Base-by-base conservation (phyloP, 2,329 filamentous ascomycete genomes). In the Cordyceps tenuipes region DNA sequence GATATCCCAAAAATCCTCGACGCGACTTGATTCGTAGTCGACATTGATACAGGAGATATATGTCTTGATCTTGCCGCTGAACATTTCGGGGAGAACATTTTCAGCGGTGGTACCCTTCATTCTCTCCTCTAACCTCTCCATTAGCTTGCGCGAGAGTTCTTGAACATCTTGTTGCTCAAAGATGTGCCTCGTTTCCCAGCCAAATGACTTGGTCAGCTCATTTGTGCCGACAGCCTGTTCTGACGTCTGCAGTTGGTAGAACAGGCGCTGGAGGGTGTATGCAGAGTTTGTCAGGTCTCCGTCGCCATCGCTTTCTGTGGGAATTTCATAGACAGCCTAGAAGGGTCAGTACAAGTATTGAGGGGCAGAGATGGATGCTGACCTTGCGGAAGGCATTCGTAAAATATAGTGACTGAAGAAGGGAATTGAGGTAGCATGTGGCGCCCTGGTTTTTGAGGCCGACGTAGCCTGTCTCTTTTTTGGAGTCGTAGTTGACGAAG, bases 111-210 rank as follows among this genome's bases (percentile, higher is more conserved):
- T 97, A 50, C 91, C 93, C 75, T 99, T 99, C 95, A 99, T 99
- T 71, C 90, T 93, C 69, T 94, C 89, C 71, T 99, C 95, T 76
- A 99, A 87, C 62, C 90, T 87, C 74, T 99, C 94, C 89, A 99
- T 99, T 63, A 99, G 80, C 72, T 97, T 96, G 61, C 95, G 85
- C 39, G 92, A 97, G 39, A 99, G 79, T 72, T 99, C 94, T 72
- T 99, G 94, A 9, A 99, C 94, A 74, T 99, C 94, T 73, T 99
- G 94, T 72, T 99, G 94, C 75, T 97, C 93, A 67, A 99, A 99
- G 57, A 97, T 96, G 70, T 99, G 93, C 64, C 91, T 85, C 2
- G 93, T 96, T 68, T 99, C 93, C 94, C 94, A 99, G 26, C 94
- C 94, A 72, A 99, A 99, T 0, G 94, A 97, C 66, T 91, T 90